Base-by-base conservation (phyloP, 768 basidiomycete species). In the Hebeloma cylindrosporum region DNA sequence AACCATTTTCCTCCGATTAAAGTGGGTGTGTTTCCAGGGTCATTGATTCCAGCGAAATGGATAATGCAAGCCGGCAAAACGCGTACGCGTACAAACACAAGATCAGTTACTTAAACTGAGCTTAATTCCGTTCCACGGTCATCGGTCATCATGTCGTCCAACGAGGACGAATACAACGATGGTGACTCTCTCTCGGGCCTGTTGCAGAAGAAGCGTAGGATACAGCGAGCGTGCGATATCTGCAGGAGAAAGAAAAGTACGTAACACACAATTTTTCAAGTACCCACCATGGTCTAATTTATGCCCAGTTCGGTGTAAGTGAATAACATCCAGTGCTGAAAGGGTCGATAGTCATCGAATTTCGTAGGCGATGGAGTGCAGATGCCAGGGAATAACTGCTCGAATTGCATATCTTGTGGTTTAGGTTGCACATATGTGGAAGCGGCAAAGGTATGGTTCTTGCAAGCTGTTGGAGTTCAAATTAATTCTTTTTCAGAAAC, bases 171-270 rank as follows among this genome's bases (percentile, higher is more conserved):
- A 22, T 70, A 65, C 60, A 70, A 77, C 57, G 78, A 80, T 17
- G 43, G 53, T 5, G 77, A 79, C 0, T 53, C 48, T 33, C 40
- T 54, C 29, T 51, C 58, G 8, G 54, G 58, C 35, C 13, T 48
- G 11, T 40, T 56, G 4, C 71, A 68, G 3, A 89, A 90, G 71
- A 88, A 86, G 60, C 67, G 87, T 28, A 73, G 80, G 50, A 75
- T 89, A 22, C 85, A 88, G 63, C 67, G 88, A 21, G 88, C 88
- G 5, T 93, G 90, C 59, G 89, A 92, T 57, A 76, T 82, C 0
- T 93, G 90, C 59, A 72, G 90, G 27, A 72, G 87, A 45, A 92
- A 91, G 73, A 93, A 93, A 68, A 82, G 88, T 84, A 46, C 50
- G 78, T 30, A 13, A 22, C 11, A 16, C 37, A 23, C 16, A 7